Conservation (phyloP, 2,329 filamentous ascomycete genomes). For the Fulvia fulva region DNA sequence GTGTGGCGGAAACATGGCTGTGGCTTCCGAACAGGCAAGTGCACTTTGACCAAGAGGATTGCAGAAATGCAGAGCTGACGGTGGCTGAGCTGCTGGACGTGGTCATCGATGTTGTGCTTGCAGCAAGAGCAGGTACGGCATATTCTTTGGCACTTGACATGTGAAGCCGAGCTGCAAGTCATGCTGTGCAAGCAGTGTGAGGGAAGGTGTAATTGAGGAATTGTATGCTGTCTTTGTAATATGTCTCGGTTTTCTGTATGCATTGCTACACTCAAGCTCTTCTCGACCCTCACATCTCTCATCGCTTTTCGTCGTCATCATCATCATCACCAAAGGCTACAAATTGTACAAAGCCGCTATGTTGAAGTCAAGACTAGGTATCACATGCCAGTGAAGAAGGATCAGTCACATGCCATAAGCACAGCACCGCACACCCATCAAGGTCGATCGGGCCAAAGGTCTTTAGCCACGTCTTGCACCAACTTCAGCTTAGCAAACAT, state of each 20-base stretch:
- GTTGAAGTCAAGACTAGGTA: not conserved
- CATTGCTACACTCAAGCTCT: not conserved
- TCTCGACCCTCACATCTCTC: not conserved
- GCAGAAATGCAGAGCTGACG: no score
- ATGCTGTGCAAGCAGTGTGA: not conserved
- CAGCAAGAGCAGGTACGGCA: not conserved
- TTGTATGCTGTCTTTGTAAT: not conserved
- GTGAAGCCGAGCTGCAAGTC: not conserved
- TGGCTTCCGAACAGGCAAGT: not conserved
- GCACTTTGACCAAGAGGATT: not conserved
- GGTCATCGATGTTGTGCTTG: not conserved
- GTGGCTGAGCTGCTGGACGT: not conserved
- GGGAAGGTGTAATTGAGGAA: not conserved
- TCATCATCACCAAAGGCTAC: not conserved
- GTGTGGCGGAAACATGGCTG: not conserved
- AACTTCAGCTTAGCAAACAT: conserved; percentile 38
- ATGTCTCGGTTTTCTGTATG: not conserved
- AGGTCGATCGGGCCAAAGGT: conserved; percentile 35
- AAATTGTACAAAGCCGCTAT: not conserved
- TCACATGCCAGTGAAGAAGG: not conserved
- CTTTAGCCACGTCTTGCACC: conserved; percentile 35
- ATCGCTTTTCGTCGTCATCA: not conserved
- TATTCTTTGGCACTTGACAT: not conserved
- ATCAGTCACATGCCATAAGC: conserved; percentile 7
- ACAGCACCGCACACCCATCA: conserved; percentile 14